Conservation (phyloP, 148 eudicot species). For the Simmondsia chinensis region DNA sequence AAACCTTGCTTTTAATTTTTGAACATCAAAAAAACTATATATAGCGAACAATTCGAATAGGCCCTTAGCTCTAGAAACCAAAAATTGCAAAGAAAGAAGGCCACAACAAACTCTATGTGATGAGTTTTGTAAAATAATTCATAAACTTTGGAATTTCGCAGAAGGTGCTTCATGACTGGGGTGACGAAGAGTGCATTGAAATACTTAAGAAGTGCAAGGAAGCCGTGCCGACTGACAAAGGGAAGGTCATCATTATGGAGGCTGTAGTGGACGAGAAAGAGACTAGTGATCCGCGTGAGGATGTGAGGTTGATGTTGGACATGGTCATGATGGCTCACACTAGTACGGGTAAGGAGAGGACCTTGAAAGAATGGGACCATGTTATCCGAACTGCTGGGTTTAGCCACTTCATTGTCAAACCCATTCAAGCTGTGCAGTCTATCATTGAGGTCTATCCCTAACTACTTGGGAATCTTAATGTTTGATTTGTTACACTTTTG, state of each 20-base stretch:
- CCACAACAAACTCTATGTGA: no score
- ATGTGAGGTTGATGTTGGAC: constrained; percentile 49
- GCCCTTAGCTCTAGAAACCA: no score
- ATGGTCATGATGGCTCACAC: constrained; percentile 89
- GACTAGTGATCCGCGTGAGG: constrained; percentile 19
- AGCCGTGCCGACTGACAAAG: constrained; percentile 39
- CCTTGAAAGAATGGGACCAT: constrained; percentile 45
- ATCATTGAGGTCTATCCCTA: constrained; percentile 50
- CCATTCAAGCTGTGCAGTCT: constrained; percentile 35
- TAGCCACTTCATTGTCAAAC: constrained; percentile 19
- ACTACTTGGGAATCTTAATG: no score
- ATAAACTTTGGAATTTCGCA: not conserved
- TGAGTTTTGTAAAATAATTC: no score
- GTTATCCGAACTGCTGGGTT: constrained; percentile 47
- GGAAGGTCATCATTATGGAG: constrained; percentile 61
- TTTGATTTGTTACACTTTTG: no score
- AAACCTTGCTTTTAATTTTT: no score
- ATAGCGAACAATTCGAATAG: no score
- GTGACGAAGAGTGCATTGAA: constrained; percentile 56
- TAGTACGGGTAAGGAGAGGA: constrained; percentile 60
- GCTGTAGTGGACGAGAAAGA: constrained; percentile 34
- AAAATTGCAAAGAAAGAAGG: no score
- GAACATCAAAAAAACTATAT: no score
- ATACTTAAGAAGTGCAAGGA: constrained; percentile 44
- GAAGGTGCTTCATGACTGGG: constrained; percentile 84